phyloP scores from a whole-genome alignment of 257 asterid genomes.

The Jasminum sambac region DNA sequence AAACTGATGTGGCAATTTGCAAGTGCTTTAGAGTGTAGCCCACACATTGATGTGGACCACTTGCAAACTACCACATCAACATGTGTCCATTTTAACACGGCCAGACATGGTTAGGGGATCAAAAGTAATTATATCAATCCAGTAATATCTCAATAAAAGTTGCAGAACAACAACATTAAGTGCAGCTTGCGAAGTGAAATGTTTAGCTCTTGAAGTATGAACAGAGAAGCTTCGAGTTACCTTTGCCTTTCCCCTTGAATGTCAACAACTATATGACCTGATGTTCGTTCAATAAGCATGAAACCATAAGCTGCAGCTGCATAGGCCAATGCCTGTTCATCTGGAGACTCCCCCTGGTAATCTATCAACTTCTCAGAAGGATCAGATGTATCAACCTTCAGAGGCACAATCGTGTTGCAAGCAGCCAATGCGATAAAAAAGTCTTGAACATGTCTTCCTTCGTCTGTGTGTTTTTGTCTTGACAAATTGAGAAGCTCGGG shows the following conservation, averaged over 20 bases:
- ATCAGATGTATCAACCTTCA: constrained; percentile 68
- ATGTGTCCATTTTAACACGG: too few species aligned
- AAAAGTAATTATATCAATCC: too few species aligned
- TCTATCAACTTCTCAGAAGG: constrained; percentile 76
- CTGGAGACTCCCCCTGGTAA: constrained; percentile 99
- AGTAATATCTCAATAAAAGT: constrained; percentile 4
- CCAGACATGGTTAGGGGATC: too few species aligned
- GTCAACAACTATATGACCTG: constrained; percentile 83
- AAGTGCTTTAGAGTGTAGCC: too few species aligned
- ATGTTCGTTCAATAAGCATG: constrained; percentile 92
- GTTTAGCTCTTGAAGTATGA: constrained; percentile 16
- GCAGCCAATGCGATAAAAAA: constrained; percentile 94
- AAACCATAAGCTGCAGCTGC: constrained; percentile 97
- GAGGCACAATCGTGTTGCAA: constrained; percentile 96
- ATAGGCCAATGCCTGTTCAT: constrained; percentile 96
- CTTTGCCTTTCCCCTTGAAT: constrained; percentile 88
- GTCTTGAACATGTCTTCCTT: constrained; percentile 56
- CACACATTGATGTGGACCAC: too few species aligned
- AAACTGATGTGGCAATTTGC: too few species aligned
- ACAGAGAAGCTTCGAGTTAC: constrained; percentile 38
- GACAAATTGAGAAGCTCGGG: constrained; percentile 59
- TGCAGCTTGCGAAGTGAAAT: constrained; percentile 5
- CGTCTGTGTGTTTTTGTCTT: constrained; percentile 48
- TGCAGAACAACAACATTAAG: constrained; percentile 5
- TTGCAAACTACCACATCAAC: too few species aligned